Conservation (phyloP, 176 grass and related monocot species). For the Carex pumila region DNA sequence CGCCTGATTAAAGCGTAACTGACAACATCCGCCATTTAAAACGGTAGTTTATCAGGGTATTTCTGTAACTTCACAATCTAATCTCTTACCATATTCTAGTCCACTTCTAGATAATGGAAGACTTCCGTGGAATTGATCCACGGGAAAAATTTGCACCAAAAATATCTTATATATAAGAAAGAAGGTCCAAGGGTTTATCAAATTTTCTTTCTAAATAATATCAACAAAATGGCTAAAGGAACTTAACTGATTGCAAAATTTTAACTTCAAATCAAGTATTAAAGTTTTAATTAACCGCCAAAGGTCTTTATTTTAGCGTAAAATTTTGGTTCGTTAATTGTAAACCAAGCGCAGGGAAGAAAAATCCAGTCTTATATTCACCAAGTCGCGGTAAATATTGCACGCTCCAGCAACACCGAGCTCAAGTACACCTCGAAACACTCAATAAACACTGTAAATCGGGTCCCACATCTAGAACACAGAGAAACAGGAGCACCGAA, state of each 20-base stretch:
- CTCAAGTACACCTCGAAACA: background rate
- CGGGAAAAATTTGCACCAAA: background rate
- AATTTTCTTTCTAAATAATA: background rate
- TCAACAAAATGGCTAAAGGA: background rate
- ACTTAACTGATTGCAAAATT: background rate
- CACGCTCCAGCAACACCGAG: background rate
- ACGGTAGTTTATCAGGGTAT: slow-evolving; percentile 2
- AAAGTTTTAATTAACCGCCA: too few species aligned
- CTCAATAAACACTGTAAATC: background rate
- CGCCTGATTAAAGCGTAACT: slow-evolving; percentile 17
- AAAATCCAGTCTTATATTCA: background rate
- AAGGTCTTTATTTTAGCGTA: too few species aligned
- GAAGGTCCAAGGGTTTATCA: background rate
- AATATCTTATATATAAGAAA: background rate
- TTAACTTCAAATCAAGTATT: background rate
- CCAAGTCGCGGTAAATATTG: background rate
- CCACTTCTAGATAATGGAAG: slow-evolving; percentile 9
- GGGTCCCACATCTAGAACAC: background rate
- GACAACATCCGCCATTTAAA: slow-evolving; percentile 19
- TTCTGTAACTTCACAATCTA: background rate
- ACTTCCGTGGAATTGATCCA: background rate
- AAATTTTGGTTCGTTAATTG: background rate
- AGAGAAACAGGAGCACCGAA: background rate
- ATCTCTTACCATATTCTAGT: background rate
- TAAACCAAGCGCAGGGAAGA: background rate